phyloP scores from a whole-genome alignment of 2,329 filamentous ascomycete genomes.

The Claviceps paspali region DNA sequence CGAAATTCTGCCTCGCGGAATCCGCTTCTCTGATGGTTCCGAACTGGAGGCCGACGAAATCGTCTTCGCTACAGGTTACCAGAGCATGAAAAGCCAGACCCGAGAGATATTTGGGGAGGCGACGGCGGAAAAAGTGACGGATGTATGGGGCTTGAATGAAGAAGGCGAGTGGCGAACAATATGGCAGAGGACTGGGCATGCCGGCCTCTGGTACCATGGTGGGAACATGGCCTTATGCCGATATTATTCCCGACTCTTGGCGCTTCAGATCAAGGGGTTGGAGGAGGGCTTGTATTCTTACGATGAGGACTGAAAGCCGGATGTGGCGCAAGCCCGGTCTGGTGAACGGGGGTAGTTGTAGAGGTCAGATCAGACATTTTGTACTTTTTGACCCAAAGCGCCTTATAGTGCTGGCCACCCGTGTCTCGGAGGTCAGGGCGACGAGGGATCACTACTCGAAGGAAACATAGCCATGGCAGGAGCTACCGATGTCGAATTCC shows the following conservation, averaged over 20 bases:
- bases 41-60: slow-evolving; percentile 46
- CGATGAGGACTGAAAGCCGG: slow-evolving; percentile 17
- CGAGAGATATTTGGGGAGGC: slow-evolving; percentile 46
- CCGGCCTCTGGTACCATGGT: slow-evolving; percentile 51
- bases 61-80: slow-evolving; percentile 48
- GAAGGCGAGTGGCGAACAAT: slow-evolving; percentile 40
- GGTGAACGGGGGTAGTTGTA: no score
- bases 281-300: slow-evolving; percentile 22
- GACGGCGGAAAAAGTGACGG: slow-evolving; percentile 39
- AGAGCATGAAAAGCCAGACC: slow-evolving; percentile 52
- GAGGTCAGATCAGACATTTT: no score
- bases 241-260: slow-evolving; percentile 40
- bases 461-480: no score
- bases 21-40: slow-evolving; percentile 37
- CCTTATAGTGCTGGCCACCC: no score
- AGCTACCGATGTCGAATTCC: no score
- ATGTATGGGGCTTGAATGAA: slow-evolving; percentile 47
- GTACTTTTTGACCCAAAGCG: no score
- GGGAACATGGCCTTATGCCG: slow-evolving; percentile 49
- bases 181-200: slow-evolving; percentile 46
- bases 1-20: slow-evolving; percentile 28
- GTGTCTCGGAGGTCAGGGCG: no score
- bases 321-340: no score
- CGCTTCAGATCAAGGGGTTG: slow-evolving; percentile 34
- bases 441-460: no score